phyloP scores from a whole-genome alignment of 176 grass and related monocot genomes.

The Olyra latifolia region DNA sequence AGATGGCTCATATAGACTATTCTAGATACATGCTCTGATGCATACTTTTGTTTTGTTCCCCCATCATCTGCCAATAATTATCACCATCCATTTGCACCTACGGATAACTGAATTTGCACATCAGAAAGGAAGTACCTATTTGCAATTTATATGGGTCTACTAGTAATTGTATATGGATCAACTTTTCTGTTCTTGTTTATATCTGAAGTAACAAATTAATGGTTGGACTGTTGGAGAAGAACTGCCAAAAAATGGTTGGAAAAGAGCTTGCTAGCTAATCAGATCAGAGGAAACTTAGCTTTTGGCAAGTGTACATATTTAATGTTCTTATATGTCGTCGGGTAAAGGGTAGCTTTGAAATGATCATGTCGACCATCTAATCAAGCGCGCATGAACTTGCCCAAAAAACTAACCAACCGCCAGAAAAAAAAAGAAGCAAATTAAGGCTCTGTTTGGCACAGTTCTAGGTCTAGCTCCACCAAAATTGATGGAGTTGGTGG shows the following conservation, averaged over 20 bases:
- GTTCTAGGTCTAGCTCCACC: too few relatives aligned
- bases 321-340: slow-evolving; percentile 9
- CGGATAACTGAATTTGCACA: neutral
- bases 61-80: neutral
- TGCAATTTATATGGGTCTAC: neutral
- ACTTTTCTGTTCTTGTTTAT: neutral
- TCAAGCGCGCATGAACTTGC: neutral
- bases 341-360: neutral
- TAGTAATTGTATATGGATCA: neutral
- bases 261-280: neutral
- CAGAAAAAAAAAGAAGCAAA: neutral
- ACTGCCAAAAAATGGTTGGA: neutral
- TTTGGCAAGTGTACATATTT: neutral
- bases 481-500: too few relatives aligned
- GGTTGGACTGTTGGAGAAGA: too few relatives aligned
- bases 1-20: too few relatives aligned
- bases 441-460: too few relatives aligned
- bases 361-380: slow-evolving; percentile 8
- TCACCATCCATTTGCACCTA: neutral
- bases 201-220: neutral
- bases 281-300: neutral
- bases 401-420: neutral
- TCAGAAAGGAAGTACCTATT: neutral
- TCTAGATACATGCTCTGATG: too few relatives aligned
- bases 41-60: neutral